Conservation (phyloP, 306 rosid genomes). For the Potentilla sterilis region DNA sequence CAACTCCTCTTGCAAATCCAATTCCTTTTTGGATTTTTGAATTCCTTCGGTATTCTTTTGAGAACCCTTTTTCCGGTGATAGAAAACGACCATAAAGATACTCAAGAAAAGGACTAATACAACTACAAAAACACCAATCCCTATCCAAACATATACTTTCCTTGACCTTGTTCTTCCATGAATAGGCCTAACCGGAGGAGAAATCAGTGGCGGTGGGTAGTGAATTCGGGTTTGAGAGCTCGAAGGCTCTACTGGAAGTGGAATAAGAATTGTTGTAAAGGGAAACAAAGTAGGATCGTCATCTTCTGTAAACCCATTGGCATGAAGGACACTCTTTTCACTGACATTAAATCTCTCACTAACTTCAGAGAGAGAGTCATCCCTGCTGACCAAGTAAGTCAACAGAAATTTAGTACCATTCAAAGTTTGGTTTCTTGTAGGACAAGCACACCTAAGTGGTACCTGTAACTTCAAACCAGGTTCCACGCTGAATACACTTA, state of each 20-base stretch:
- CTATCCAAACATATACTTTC: conserved; percentile 25
- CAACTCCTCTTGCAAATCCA: conserved; percentile 31
- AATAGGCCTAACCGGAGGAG: conserved; percentile 12
- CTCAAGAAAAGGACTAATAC: conserved; percentile 20
- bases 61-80: conserved; percentile 26
- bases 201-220: conserved; percentile 3
- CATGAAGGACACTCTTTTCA: conserved; percentile 31
- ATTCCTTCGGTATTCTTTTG: neutral
- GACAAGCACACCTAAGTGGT: conserved; percentile 75
- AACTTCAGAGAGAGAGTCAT: conserved; percentile 35
- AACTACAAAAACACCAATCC: conserved; percentile 17
- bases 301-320: conserved; percentile 46
- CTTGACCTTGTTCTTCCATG: conserved; percentile 8
- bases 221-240: conserved; percentile 34
- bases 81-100: conserved; percentile 14
- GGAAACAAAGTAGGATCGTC: conserved; percentile 24
- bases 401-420: conserved; percentile 47
- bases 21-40: neutral
- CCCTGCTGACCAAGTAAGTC: conserved; percentile 42
- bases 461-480: conserved; percentile 46
- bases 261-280: conserved; percentile 59
- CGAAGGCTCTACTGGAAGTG: conserved; percentile 46
- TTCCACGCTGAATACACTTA: conserved; percentile 23
- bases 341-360: conserved; percentile 45
- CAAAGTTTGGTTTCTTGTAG: conserved; percentile 37